Evolutionary conservation across 257 asterid genomes (phyloP).

Genomic region (Solanum pimpinellifolium): DNA sequence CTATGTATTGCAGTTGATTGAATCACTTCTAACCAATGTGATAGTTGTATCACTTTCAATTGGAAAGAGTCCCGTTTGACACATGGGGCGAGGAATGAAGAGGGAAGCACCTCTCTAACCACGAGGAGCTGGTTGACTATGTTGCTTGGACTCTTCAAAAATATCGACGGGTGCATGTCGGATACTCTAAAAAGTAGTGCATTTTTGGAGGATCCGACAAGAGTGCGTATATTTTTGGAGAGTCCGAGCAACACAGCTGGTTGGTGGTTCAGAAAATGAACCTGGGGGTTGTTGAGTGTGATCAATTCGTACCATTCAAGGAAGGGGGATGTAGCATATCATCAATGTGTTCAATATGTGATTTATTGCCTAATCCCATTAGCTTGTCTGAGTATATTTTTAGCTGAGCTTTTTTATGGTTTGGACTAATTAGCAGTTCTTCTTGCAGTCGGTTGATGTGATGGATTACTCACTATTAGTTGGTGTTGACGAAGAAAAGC

Average conservation of each 20-base stretch:
- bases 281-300: not conserved
- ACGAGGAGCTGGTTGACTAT: not conserved
- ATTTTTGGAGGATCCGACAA: not conserved
- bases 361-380: not conserved
- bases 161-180: not conserved
- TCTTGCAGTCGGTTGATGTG: slow-evolving; percentile 28
- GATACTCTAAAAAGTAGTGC: not conserved
- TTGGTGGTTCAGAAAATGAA: not conserved
- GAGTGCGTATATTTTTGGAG: not conserved
- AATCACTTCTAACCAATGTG: not conserved
- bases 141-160: not conserved
- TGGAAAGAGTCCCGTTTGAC: not conserved
- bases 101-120: not conserved
- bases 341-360: not conserved
- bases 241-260: not conserved
- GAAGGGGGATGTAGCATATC: not conserved
- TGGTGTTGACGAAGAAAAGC: slow-evolving; percentile 53
- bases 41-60: not conserved
- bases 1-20: not conserved
- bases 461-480: not conserved
- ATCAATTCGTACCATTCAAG: not conserved
- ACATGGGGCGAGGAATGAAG: not conserved
- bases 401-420: not conserved
- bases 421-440: not conserved
- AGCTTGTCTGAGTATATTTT: not conserved